Evolutionary conservation across 805 yeast genomes (phyloP).

Genomic region (Pichia gijzeniarum): DNA sequence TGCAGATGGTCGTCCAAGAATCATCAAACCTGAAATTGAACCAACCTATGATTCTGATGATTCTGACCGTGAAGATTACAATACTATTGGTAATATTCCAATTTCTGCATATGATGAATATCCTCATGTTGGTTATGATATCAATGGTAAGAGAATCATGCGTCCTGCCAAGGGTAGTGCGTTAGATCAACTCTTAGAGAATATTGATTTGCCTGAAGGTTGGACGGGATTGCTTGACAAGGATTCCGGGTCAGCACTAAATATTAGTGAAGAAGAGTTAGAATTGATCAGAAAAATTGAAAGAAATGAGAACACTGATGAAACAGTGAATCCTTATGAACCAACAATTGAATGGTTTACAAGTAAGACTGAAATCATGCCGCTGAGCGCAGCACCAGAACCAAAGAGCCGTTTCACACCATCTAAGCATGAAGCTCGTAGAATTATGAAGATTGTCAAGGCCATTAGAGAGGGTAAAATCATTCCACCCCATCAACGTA

Average conservation of each 20-base stretch:
- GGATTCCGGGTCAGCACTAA: constrained; percentile 78
- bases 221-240: constrained; percentile 97
- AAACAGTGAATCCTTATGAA: constrained; percentile 77
- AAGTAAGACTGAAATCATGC: constrained; percentile 77
- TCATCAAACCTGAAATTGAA: constrained; percentile 81
- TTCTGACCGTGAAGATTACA: constrained; percentile 68
- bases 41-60: constrained; percentile 96
- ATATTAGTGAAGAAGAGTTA: constrained; percentile 79
- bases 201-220: constrained; percentile 93
- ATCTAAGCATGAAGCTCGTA: constrained; percentile 92
- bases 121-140: constrained; percentile 96
- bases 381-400: constrained; percentile 89
- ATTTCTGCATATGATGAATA: constrained; percentile 89
- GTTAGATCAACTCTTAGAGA: constrained; percentile 79
- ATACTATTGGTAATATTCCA: constrained; percentile 93
- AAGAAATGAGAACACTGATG: constrained; percentile 77
- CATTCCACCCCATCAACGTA: constrained; percentile 60
- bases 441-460: constrained; percentile 91
- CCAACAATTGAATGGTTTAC: constrained; percentile 97
- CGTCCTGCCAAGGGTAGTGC: constrained; percentile 98
- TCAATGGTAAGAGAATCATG: constrained; percentile 97
- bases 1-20: constrained; percentile 77
- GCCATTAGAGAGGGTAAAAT: constrained; percentile 97
- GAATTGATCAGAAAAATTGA: constrained; percentile 84
- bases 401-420: constrained; percentile 97